Conservation (phyloP, 129 eudicot species). For the Glebionis coronaria region DNA sequence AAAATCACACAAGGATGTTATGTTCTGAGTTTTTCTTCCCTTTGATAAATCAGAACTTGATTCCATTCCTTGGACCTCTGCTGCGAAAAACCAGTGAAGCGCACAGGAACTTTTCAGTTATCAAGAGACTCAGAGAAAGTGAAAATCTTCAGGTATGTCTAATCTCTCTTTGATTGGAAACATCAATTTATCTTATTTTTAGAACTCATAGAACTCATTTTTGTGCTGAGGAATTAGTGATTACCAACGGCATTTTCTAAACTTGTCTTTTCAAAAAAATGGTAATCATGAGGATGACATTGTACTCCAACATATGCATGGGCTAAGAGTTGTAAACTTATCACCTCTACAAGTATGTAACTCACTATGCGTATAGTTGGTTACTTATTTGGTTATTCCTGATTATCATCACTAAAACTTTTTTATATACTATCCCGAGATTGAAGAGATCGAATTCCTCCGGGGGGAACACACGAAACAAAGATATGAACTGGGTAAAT, state of each 20-base stretch:
- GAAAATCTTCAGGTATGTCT: slow-evolving; percentile 82
- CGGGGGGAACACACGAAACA: no score
- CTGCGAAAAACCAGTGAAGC: slow-evolving; percentile 87
- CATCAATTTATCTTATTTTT: no score
- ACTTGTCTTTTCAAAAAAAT: not conserved
- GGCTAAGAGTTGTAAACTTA: slow-evolving; percentile 5
- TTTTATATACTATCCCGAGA: not conserved
- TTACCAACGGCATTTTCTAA: not conserved
- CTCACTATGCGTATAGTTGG: not conserved
- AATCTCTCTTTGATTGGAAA: no score
- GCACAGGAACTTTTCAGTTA: slow-evolving; percentile 73
- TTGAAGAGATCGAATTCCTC: no score
- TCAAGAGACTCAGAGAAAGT: slow-evolving; percentile 82
- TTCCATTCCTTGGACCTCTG: slow-evolving; percentile 96
- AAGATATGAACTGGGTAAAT: no score
- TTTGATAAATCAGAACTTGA: slow-evolving; percentile 60
- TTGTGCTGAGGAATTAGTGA: slow-evolving; percentile 3
- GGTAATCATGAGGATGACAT: not conserved
- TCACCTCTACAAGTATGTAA: not conserved
- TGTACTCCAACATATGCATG: not conserved
- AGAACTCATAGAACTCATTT: not conserved
- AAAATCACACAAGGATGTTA: not conserved
- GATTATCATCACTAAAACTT: not conserved
- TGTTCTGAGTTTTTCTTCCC: not conserved
- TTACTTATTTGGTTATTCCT: not conserved